A percentile compares a stretch with the other conserved stretches of the same genome.
Evolutionary conservation across 2,329 filamentous ascomycete genomes (phyloP).

Genomic region (Epichloe elymi): DNA sequence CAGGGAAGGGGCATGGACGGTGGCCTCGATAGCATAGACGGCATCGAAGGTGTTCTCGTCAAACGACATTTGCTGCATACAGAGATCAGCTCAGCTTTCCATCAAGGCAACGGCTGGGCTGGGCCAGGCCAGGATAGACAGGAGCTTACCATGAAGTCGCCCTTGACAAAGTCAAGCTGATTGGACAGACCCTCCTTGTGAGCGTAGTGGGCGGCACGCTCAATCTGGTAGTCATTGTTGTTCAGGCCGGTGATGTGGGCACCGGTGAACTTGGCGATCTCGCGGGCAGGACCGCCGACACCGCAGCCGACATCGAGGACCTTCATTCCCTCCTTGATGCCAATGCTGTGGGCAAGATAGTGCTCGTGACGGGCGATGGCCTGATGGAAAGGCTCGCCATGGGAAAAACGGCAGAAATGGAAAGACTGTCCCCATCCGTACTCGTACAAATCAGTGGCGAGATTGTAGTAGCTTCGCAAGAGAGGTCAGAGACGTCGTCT

Average conservation of each 20-base stretch:
- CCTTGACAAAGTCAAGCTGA: slow-evolving; percentile 81
- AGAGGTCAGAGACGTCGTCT: slow-evolving; percentile 9
- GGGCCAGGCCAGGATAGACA: neutral
- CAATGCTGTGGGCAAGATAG: slow-evolving; percentile 84
- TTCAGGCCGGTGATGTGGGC: slow-evolving; percentile 84
- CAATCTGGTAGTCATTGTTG: slow-evolving; percentile 99
- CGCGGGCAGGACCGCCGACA: slow-evolving; percentile 86
- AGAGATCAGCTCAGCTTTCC: slow-evolving; percentile 1
- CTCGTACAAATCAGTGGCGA: slow-evolving; percentile 93
- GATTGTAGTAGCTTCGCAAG: slow-evolving; percentile 70
- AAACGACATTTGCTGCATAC: slow-evolving; percentile 63
- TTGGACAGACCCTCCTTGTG: slow-evolving; percentile 65
- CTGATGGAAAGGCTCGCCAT: slow-evolving; percentile 76
- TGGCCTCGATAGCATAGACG: slow-evolving; percentile 95
- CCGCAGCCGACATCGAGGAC: slow-evolving; percentile 95
- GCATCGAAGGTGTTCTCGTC: slow-evolving; percentile 85
- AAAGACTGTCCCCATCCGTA: slow-evolving; percentile 94
- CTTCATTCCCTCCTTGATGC: slow-evolving; percentile 72
- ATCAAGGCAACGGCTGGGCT: neutral
- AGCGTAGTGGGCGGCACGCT: slow-evolving; percentile 80
- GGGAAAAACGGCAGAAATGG: slow-evolving; percentile 91
- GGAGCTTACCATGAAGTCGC: slow-evolving; percentile 73
- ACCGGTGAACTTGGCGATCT: slow-evolving; percentile 92
- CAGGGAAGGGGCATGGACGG: slow-evolving; percentile 81
- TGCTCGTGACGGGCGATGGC: slow-evolving; percentile 95